A percentile compares a stretch with the other conserved stretches of the same genome.
Evolutionary conservation across 2,329 filamentous ascomycete genomes (phyloP).

Genomic region (Niveomyces coronatus): DNA sequence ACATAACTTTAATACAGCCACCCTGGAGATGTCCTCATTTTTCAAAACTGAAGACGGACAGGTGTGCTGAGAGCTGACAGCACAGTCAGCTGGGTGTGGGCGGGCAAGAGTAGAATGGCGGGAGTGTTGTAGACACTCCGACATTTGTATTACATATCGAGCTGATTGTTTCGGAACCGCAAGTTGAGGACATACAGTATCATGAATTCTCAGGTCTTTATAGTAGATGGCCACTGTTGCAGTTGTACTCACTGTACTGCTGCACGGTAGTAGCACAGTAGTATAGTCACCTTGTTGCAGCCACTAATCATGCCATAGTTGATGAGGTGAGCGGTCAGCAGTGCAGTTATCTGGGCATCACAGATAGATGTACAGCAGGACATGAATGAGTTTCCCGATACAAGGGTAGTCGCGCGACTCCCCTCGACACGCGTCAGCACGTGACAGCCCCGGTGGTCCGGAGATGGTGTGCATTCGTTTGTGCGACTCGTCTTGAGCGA

Average conservation of each 20-base stretch:
- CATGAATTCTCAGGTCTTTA: background rate
- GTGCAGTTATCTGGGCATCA: too few species aligned
- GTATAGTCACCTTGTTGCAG: too few species aligned
- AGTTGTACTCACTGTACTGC: too few species aligned
- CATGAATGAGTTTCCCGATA: constrained; percentile 1
- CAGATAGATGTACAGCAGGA: too few species aligned
- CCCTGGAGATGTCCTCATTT: background rate
- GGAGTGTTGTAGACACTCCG: background rate
- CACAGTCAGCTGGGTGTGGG: background rate
- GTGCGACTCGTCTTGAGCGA: too few species aligned
- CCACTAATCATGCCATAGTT: too few species aligned
- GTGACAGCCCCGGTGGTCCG: constrained; percentile 5
- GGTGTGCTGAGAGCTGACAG: background rate
- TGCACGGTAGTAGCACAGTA: too few species aligned
- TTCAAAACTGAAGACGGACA: background rate
- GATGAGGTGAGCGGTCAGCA: too few species aligned
- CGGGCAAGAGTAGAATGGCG: background rate
- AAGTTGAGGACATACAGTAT: constrained; percentile 1
- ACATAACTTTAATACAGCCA: constrained; percentile 4
- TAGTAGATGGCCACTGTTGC: too few species aligned
- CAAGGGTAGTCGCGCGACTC: too few species aligned
- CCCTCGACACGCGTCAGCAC: constrained; percentile 2
- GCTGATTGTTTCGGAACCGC: background rate
- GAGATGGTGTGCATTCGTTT: too few species aligned
- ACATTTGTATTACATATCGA: constrained; percentile 7